These are phyloP conservation scores for Phytopythium oedochilum DNA, from an alignment of 352 stramenopile species.

Conservation along the genomic window DNA sequence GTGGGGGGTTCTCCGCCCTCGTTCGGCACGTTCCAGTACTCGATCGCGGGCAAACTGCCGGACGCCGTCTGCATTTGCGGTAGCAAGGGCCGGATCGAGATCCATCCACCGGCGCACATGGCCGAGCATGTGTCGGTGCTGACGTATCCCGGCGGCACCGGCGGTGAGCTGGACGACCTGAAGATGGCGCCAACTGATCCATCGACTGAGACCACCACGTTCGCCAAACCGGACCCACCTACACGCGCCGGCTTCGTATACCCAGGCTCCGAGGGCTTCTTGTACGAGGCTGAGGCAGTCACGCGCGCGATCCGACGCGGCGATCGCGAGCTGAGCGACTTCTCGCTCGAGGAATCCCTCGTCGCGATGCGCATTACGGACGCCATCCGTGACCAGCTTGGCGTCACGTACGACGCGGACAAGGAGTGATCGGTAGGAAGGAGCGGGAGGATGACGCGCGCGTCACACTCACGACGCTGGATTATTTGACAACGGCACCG, in stretches of 20 bases:
- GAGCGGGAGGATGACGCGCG: no score
- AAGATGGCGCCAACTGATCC: not conserved
- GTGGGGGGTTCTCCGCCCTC: constrained; percentile 10
- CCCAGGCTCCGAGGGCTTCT: constrained; percentile 54
- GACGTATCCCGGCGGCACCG: constrained; percentile 17
- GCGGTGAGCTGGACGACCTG: constrained; percentile 17
- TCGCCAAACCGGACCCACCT: constrained; percentile 33
- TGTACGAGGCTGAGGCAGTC: constrained; percentile 77
- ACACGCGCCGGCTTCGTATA: constrained; percentile 42
- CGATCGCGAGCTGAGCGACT: constrained; percentile 44
- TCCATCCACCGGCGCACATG: constrained; percentile 56
- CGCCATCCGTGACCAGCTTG: constrained; percentile 53
- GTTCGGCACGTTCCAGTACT: constrained; percentile 56
- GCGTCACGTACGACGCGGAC: constrained; percentile 47
- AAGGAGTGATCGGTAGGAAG: not conserved
- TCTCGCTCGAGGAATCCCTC: constrained; percentile 58
- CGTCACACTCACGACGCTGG: no score
- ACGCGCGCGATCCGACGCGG: constrained; percentile 47
- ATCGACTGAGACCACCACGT: constrained; percentile 9
- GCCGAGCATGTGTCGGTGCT: constrained; percentile 41
- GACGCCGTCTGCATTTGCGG: constrained; percentile 79
- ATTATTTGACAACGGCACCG: not conserved
- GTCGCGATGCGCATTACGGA: constrained; percentile 68
- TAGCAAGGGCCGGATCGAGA: constrained; percentile 56
- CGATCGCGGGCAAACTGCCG: constrained; percentile 42